Evolutionary conservation across 2,329 filamentous ascomycete genomes (phyloP).

Genomic region (Ophiocordyceps camponoti-saundersi): DNA sequence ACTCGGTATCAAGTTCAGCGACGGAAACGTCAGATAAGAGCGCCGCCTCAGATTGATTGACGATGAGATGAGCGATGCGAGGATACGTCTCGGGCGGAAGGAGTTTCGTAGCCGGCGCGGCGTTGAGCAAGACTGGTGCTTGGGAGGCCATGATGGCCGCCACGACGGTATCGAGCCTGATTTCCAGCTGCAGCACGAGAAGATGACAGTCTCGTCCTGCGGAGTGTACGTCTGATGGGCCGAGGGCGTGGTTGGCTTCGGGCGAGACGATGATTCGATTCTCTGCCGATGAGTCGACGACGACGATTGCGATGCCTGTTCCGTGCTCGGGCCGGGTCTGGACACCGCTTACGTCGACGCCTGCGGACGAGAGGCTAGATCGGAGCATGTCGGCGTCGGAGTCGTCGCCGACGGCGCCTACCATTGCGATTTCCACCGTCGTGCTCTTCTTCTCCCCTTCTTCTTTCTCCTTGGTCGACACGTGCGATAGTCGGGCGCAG

Average conservation of each 20-base stretch:
- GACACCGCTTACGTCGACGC: conserved; percentile 43
- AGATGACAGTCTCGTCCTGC: conserved; percentile 34
- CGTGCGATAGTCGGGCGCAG: conserved; percentile 62
- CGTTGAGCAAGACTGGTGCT: conserved; percentile 63
- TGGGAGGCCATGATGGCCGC: conserved; percentile 34
- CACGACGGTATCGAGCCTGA: conserved; percentile 48
- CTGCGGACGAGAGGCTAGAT: conserved; percentile 38
- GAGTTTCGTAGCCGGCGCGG: conserved; percentile 51
- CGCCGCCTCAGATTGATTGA: conserved; percentile 82
- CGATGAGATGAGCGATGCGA: conserved; percentile 59
- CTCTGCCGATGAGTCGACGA: conserved; percentile 59
- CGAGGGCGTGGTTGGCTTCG: conserved; percentile 46
- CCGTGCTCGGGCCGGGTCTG: conserved; percentile 23
- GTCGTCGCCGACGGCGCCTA: conserved; percentile 57
- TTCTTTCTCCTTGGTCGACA: background rate
- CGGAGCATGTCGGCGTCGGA: conserved; percentile 45
- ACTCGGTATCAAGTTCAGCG: conserved; percentile 27
- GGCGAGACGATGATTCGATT: conserved; percentile 62
- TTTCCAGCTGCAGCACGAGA: conserved; percentile 65
- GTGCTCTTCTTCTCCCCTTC: background rate
- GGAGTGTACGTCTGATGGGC: conserved; percentile 19
- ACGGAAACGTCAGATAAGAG: conserved; percentile 41
- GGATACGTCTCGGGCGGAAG: conserved; percentile 50
- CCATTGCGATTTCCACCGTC: conserved; percentile 41
- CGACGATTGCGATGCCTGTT: conserved; percentile 58